These are phyloP conservation scores for Cercospora janseana DNA, from an alignment of 2,329 filamentous ascomycete genomes.

Conservation along the genomic window DNA sequence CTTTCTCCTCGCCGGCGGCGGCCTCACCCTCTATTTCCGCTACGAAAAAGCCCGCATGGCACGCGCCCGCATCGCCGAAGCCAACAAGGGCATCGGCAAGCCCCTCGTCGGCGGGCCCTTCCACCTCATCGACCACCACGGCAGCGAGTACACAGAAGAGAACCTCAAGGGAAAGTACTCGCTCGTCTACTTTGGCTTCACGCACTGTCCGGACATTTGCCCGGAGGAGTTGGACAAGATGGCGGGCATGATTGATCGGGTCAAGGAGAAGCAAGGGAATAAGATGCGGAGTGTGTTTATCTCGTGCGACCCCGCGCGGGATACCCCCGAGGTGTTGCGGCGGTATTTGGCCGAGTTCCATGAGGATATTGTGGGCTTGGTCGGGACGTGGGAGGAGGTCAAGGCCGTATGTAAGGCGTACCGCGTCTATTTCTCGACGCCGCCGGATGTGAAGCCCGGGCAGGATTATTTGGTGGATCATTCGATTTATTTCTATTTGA, in stretches of 20 bases:
- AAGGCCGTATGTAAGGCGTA: conserved; percentile 95
- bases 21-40: conserved; percentile 86
- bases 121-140: conserved; percentile 76
- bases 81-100: conserved; percentile 85
- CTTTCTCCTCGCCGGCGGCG: conserved; percentile 75
- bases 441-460: conserved; percentile 79
- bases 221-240: conserved; percentile 99
- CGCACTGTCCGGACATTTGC: conserved; percentile 97
- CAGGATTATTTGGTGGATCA: conserved; percentile 98
- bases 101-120: conserved; percentile 93
- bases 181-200: conserved; percentile 96
- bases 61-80: conserved; percentile 82
- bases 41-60: conserved; percentile 90
- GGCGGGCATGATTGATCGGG: conserved; percentile 84
- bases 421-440: conserved; percentile 95
- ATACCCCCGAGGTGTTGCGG: conserved; percentile 80
- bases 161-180: conserved; percentile 85
- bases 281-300: conserved; percentile 77
- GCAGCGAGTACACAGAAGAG: conserved; percentile 70
- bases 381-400: conserved; percentile 89
- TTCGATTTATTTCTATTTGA: conserved; percentile 98
- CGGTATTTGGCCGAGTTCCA: conserved; percentile 91
- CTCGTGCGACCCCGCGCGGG: conserved; percentile 89
- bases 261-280: conserved; percentile 49
- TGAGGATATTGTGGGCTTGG: conserved; percentile 78